phyloP scores from a whole-genome alignment of 768 basidiomycete genomes.

The Scleroderma bovista region DNA sequence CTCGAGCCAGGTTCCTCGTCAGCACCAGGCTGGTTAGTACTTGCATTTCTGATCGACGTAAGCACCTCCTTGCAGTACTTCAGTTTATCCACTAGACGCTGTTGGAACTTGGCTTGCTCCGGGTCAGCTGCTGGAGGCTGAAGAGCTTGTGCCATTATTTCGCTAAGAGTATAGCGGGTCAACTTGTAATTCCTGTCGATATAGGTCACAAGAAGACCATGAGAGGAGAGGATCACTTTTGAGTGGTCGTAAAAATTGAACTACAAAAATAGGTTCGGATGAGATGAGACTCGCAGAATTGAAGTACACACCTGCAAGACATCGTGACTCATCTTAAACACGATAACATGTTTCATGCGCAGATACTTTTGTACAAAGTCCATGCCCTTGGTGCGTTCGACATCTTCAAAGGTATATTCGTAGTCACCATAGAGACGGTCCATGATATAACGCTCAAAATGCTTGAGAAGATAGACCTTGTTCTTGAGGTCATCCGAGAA shows the following conservation, averaged over 20 bases:
- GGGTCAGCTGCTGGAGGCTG: conserved; percentile 38
- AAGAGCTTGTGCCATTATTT: conserved; percentile 58
- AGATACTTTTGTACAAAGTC: conserved; percentile 94
- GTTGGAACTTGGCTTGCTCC: conserved; percentile 55
- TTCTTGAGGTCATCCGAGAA: conserved; percentile 82
- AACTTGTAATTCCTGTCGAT: conserved; percentile 86
- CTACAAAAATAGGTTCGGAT: conserved; percentile 37
- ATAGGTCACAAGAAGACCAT: conserved; percentile 76
- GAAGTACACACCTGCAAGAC: conserved; percentile 76
- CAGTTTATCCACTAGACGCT: conserved; percentile 69
- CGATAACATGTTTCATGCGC: conserved; percentile 94
- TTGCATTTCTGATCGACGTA: conserved; percentile 60
- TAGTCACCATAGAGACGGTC: conserved; percentile 82
- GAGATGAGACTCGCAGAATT: neutral
- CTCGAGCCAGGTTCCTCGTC: conserved; percentile 8
- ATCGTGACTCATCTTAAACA: conserved; percentile 95
- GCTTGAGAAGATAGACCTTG: conserved; percentile 89
- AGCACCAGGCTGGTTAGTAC: conserved; percentile 30
- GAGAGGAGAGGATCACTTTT: conserved; percentile 83
- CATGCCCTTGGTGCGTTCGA: conserved; percentile 71
- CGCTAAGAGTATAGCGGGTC: conserved; percentile 65
- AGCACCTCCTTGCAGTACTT: conserved; percentile 86
- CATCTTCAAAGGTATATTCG: conserved; percentile 74
- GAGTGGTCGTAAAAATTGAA: conserved; percentile 99
- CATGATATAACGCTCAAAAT: conserved; percentile 95